Percentiles rank a stretch among this genome's conserved stretches.
Conservation (phyloP, 1,284 basidiomycete species). For the Wallemia hederae region DNA sequence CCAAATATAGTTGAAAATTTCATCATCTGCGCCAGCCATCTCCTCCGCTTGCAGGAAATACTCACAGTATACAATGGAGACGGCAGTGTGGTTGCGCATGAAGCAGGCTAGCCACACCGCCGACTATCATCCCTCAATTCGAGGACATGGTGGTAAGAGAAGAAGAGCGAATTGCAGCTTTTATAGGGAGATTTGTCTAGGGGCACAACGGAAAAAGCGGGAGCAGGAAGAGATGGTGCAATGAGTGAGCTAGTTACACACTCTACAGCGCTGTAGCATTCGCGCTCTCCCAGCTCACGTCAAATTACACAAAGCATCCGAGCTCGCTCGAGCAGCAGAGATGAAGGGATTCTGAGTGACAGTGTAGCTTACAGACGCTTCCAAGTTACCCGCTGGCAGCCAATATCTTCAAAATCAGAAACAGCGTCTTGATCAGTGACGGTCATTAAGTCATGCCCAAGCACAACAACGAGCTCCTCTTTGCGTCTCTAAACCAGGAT, state of each 20-base stretch:
- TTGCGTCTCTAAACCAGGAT: slow-evolving; percentile 66
- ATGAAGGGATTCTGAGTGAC: too few relatives aligned
- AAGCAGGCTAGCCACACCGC: background rate
- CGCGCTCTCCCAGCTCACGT: too few relatives aligned
- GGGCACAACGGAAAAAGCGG: background rate
- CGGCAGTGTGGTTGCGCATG: background rate
- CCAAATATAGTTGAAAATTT: background rate
- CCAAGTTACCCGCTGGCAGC: too few relatives aligned
- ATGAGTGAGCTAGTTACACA: background rate
- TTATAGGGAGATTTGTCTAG: background rate
- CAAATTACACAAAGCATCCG: too few relatives aligned
- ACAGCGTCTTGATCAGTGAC: background rate
- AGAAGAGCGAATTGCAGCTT: background rate
- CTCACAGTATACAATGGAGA: background rate
- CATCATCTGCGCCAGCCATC: background rate
- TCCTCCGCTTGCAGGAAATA: background rate
- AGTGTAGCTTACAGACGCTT: too few relatives aligned
- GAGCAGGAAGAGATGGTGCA: background rate
- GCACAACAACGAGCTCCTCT: slow-evolving; percentile 11
- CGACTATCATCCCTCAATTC: background rate
- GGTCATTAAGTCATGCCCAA: background rate
- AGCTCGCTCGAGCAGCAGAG: too few relatives aligned
- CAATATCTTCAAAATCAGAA: too few relatives aligned
- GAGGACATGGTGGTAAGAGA: background rate
- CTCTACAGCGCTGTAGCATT: too few relatives aligned